Conservation (phyloP, 164 flowering plant genomes). For the Buxus sempervirens region DNA sequence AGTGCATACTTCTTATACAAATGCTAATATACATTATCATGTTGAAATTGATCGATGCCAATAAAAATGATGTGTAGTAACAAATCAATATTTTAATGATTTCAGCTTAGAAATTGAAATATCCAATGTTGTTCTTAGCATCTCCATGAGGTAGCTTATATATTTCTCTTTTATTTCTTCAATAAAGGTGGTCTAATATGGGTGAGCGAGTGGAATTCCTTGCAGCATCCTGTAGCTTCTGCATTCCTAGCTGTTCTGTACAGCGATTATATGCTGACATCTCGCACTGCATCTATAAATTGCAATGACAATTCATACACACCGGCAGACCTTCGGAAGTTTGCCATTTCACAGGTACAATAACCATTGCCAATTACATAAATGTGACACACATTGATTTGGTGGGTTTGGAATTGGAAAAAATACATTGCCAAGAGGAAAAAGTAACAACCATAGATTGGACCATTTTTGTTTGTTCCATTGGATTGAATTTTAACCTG, state of each 20-base stretch:
- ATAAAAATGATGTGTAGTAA: no score
- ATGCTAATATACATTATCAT: no score
- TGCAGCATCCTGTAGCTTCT: constrained; percentile 91
- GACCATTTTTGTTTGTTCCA: no score
- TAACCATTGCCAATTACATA: background rate
- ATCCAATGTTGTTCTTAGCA: constrained; percentile 2
- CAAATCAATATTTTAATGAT: no score
- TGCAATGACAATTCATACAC: constrained; percentile 52
- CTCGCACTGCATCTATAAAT: constrained; percentile 43
- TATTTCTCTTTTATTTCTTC: constrained; percentile 4
- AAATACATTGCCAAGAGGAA: background rate
- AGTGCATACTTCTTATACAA: no score
- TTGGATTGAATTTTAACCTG: background rate
- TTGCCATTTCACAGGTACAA: constrained; percentile 84
- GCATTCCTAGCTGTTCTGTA: constrained; percentile 82
- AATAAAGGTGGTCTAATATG: constrained; percentile 83
- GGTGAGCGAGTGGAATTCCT: constrained; percentile 83
- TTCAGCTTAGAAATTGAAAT: background rate
- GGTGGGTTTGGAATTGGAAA: background rate
- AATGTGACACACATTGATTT: background rate
- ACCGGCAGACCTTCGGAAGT: constrained; percentile 74
- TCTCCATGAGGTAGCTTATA: background rate
- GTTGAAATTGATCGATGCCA: no score
- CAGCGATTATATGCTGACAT: constrained; percentile 92
- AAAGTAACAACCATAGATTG: background rate